Evolutionary conservation across 352 stramenopile species (phyloP).

Genomic region (Elongisporangium anandrum): DNA sequence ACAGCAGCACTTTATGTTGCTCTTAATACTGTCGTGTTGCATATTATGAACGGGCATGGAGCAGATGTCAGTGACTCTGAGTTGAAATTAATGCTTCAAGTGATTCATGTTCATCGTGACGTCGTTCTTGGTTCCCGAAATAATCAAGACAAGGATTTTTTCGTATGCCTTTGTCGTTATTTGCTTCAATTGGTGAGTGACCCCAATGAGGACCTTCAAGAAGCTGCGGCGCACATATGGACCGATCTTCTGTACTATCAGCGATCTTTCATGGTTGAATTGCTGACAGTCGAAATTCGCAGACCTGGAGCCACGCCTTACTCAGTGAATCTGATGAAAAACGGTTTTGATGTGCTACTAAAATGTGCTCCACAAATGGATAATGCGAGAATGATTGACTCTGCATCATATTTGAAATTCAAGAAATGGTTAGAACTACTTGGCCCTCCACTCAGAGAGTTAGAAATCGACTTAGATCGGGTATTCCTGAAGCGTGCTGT

Average conservation of each 20-base stretch:
- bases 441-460: slow-evolving; percentile 56
- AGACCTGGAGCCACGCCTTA: slow-evolving; percentile 42
- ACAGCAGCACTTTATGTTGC: slow-evolving; percentile 42
- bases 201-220: slow-evolving; percentile 30
- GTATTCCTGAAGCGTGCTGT: slow-evolving; percentile 53
- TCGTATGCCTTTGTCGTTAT: slow-evolving; percentile 58
- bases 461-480: slow-evolving; percentile 57
- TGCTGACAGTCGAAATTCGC: slow-evolving; percentile 65
- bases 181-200: slow-evolving; percentile 50
- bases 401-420: slow-evolving; percentile 35
- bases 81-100: slow-evolving; percentile 44
- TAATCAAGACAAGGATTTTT: slow-evolving; percentile 55
- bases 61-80: slow-evolving; percentile 46
- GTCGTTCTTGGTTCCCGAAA: slow-evolving; percentile 49
- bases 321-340: slow-evolving; percentile 77
- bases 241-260: slow-evolving; percentile 70
- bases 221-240: slow-evolving; percentile 53
- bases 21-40: slow-evolving; percentile 57
- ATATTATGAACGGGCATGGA: slow-evolving; percentile 51
- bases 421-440: slow-evolving; percentile 64
- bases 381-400: slow-evolving; percentile 5
- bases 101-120: slow-evolving; percentile 54
- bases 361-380: slow-evolving; percentile 17
- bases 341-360: slow-evolving; percentile 61
- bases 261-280: slow-evolving; percentile 33